Conservation (phyloP, 257 asterid genomes). For the Capsicum pubescens region DNA sequence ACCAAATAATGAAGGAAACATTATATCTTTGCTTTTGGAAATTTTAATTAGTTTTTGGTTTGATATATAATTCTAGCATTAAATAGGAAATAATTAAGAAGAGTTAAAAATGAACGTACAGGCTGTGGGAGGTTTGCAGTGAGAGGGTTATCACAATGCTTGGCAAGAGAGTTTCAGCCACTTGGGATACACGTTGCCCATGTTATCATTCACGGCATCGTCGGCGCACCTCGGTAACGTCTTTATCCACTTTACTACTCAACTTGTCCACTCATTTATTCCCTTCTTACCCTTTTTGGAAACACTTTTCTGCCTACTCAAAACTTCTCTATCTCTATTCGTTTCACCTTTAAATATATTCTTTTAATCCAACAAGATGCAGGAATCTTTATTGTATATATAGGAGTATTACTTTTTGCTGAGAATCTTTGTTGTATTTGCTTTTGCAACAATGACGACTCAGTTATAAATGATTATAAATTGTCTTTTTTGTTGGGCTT, state of each 20-base stretch:
- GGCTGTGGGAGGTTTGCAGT: constrained; percentile 88
- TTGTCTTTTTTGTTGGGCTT: neutral
- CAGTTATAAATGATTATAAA: neutral
- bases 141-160: constrained; percentile 80
- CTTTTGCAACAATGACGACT: constrained; percentile 16
- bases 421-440: neutral
- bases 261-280: constrained; percentile 26
- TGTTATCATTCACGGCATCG: constrained; percentile 74
- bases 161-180: constrained; percentile 79
- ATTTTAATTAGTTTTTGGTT: no score
- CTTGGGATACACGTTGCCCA: constrained; percentile 88
- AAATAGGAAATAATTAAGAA: no score
- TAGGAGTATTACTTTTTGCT: no score
- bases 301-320: neutral
- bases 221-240: constrained; percentile 54
- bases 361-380: constrained; percentile 7
- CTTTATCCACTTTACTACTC: neutral
- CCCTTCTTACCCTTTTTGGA: neutral
- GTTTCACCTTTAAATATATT: neutral
- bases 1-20: no score
- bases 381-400: neutral
- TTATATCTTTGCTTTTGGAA: no score
- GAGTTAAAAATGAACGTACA: neutral
- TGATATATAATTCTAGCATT: no score
- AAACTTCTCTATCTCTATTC: neutral